A percentile compares a stretch with the other conserved stretches of the same genome.
These are phyloP conservation scores for Gracilaria gracilis DNA, from an alignment of 23 red algal genomes.

Conservation along the genomic window DNA sequence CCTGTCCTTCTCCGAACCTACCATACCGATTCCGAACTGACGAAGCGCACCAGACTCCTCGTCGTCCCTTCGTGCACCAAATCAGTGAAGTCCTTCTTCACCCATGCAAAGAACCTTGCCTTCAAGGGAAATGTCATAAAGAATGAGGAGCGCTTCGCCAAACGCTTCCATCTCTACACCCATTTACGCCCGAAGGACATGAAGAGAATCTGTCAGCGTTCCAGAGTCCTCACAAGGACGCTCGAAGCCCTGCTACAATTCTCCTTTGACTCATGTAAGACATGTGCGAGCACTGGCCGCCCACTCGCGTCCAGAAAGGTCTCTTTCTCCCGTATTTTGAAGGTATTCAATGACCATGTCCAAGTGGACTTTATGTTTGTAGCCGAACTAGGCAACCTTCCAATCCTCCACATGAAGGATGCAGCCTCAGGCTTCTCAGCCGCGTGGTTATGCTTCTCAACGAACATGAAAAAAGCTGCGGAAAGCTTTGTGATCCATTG, in stretches of 20 bases:
- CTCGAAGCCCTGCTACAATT: neutral
- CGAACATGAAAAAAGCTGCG: neutral
- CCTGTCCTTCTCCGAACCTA: neutral
- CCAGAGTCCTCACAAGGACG: neutral
- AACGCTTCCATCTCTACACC: neutral
- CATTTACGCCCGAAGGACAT: conserved; percentile 1
- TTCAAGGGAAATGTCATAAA: neutral
- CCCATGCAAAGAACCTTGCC: neutral
- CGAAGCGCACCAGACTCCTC: neutral
- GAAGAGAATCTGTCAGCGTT: too few relatives aligned
- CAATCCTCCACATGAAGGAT: conserved; percentile 2
- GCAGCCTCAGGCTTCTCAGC: neutral
- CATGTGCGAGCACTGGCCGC: too few relatives aligned
- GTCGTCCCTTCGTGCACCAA: neutral
- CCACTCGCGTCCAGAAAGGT: too few relatives aligned
- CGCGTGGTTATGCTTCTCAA: neutral
- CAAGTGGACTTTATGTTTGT: neutral
- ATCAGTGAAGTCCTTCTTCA: neutral
- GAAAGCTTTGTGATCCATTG: too few relatives aligned
- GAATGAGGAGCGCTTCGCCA: neutral
- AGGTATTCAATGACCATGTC: neutral
- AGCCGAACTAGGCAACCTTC: neutral
- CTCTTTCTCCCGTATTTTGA: too few relatives aligned
- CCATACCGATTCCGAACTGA: neutral
- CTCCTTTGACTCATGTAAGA: conserved; percentile 21